Evolutionary conservation across 129 eudicot species (phyloP).

Genomic region (Centella asiatica): DNA sequence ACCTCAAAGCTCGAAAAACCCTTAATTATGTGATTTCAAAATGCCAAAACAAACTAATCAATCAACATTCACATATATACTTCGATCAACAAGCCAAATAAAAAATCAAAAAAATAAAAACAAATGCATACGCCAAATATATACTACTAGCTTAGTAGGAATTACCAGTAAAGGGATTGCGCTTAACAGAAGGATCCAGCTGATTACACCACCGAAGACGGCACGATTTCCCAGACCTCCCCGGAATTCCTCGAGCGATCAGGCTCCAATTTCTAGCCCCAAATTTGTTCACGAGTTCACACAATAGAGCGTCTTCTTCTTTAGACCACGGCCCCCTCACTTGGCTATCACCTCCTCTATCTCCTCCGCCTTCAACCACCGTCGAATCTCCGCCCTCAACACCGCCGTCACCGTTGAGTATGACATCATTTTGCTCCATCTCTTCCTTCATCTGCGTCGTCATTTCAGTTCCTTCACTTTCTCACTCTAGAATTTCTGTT

Average conservation of each 20-base stretch:
- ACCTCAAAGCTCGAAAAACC: no score
- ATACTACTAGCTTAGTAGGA: background rate
- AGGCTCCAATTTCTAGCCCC: slow-evolving; percentile 75
- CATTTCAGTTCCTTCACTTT: slow-evolving; percentile 3
- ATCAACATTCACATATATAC: no score
- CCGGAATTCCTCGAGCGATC: slow-evolving; percentile 66
- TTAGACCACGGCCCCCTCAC: slow-evolving; percentile 66
- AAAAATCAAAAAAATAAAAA: background rate
- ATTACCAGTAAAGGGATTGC: slow-evolving; percentile 72
- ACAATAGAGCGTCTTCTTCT: slow-evolving; percentile 52
- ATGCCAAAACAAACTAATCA: background rate
- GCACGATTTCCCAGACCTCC: slow-evolving; percentile 76
- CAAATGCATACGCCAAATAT: background rate
- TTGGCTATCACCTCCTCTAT: slow-evolving; percentile 16
- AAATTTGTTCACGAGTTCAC: slow-evolving; percentile 43
- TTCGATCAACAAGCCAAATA: no score
- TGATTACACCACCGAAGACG: slow-evolving; percentile 88
- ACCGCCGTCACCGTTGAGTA: slow-evolving; percentile 5
- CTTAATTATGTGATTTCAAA: no score
- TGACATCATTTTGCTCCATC: slow-evolving; percentile 16
- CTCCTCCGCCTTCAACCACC: slow-evolving; percentile 17
- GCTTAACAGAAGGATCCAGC: slow-evolving; percentile 58
- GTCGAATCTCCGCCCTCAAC: slow-evolving; percentile 11
- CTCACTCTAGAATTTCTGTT: background rate
- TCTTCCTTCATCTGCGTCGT: slow-evolving; percentile 13